Base-by-base conservation (phyloP, 805 yeast genomes). In the Wickerhamomyces silvicola region DNA sequence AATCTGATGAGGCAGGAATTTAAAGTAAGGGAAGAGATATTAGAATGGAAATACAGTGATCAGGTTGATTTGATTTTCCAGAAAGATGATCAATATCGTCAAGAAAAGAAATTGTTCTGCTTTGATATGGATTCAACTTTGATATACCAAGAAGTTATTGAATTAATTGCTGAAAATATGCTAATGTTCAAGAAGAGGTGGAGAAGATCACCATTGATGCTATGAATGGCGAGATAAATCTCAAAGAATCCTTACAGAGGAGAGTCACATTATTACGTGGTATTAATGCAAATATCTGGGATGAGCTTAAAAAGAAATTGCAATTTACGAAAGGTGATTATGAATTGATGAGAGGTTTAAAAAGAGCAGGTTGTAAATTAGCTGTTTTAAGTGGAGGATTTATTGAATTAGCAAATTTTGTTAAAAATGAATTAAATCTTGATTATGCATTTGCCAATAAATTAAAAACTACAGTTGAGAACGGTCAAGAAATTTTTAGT, bases 51-150 rank as follows among this genome's bases (percentile, higher is more conserved):
- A 28, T 34, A 32, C 24, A 41, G 55, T 11, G 43, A 42, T 5
- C 52, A 49, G 7, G 50, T 67, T 6, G 78, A 73, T 37, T 35
- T 71, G 14, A 48, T 70, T 9, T 54, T 70, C 19, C 78, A 72
- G 43, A 50, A 41, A 22, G 43, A 53, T 19, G 43, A 48, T 27
- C 52, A 54, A 20, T 37, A 33, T 28, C 62, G 66, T 53, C 57
- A 53, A 46, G 16, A 36, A 18, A 54, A 55, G 50, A 71, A 75
- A 48, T 64, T 92, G 30, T 78, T 84, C 39, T 84, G 94, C 9
- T 92, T 92, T 53, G 99, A 92, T 50, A 92, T 92, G 98, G 99
- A 92, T 62, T 87, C 97, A 0, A 92, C 99, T 0, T 64, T 92
- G 52, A 92, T 92, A 43, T 79, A 82, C 55, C 97, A 92, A 59